Evolutionary conservation across 176 grass and related monocot species (phyloP).

Genomic region (Aegilops sharonensis): DNA sequence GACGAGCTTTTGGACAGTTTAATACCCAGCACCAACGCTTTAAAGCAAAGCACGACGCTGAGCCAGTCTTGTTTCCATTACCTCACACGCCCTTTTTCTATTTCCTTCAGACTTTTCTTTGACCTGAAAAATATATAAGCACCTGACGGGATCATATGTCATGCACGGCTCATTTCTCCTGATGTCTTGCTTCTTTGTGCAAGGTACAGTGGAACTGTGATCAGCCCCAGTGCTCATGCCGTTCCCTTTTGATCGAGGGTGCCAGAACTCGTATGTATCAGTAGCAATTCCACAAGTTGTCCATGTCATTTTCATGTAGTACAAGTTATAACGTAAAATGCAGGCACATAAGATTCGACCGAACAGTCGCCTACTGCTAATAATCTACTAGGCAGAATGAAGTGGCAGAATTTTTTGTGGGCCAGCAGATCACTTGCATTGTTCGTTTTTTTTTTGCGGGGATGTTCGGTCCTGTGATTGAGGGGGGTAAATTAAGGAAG

Average conservation of each 20-base stretch:
- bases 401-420: neutral
- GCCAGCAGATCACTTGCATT: neutral
- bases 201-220: no score
- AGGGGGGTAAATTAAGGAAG: neutral
- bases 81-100: neutral
- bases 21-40: neutral
- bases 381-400: neutral
- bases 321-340: neutral
- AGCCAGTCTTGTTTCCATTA: neutral
- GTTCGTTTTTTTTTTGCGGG: neutral
- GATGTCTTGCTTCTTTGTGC: neutral
- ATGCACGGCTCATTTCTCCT: neutral
- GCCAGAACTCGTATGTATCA: no score
- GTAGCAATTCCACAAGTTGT: neutral
- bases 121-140: neutral
- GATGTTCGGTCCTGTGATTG: neutral
- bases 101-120: neutral
- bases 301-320: neutral
- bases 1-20: conserved; percentile 1
- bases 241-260: no score
- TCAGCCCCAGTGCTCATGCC: no score
- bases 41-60: conserved; percentile 24
- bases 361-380: neutral
- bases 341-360: neutral
- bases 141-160: neutral